These are phyloP conservation scores for Microdochium trichocladiopsis DNA, from an alignment of 2,329 filamentous ascomycete species.

Conservation along the genomic window DNA sequence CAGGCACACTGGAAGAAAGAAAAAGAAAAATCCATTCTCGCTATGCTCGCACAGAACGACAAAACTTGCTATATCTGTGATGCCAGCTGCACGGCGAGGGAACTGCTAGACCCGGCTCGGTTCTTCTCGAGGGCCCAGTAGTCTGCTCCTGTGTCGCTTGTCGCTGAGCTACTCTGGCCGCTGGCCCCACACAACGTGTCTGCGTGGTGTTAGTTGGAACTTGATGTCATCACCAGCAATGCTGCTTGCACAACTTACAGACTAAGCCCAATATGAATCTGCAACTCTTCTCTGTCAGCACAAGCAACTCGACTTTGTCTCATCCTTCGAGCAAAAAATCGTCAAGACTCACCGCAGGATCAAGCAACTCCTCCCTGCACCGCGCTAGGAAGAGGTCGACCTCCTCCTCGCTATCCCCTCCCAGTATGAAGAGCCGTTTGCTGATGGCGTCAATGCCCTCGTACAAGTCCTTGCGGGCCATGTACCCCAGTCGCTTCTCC, in stretches of 20 bases:
- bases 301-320: too few relatives aligned
- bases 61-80: too few relatives aligned
- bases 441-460: conserved; percentile 14
- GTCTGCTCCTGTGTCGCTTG: background rate
- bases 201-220: conserved; percentile 1
- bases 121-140: too few relatives aligned
- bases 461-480: conserved; percentile 12
- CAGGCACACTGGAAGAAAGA: too few relatives aligned
- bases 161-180: conserved; percentile 4
- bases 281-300: background rate
- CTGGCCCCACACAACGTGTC: conserved; percentile 9
- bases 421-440: conserved; percentile 15
- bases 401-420: conserved; percentile 13
- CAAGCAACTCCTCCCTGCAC: conserved; percentile 8
- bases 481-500: conserved; percentile 13
- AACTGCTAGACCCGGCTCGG: too few relatives aligned
- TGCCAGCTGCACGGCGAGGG: too few relatives aligned
- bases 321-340: too few relatives aligned
- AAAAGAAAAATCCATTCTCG: too few relatives aligned
- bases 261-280: conserved; percentile 10
- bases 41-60: too few relatives aligned
- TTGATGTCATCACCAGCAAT: background rate
- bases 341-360: conserved; percentile 3
- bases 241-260: conserved; percentile 4
- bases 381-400: conserved; percentile 6